Evolutionary conservation across 441 rosid genomes (phyloP).

Genomic region (Melianthus villosus): DNA sequence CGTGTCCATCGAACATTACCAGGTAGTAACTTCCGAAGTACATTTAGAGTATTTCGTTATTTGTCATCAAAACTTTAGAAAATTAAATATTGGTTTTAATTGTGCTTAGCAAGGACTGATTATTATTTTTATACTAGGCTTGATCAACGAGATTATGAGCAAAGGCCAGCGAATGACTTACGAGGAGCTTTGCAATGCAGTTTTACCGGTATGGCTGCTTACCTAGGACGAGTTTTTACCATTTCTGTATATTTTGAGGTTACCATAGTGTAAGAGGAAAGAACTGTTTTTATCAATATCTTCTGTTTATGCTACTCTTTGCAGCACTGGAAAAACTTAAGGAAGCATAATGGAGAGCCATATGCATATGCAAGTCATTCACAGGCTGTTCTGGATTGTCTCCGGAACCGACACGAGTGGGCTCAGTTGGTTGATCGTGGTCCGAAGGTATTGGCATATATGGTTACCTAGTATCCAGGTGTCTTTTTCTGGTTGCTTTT

Average conservation of each 20-base stretch:
- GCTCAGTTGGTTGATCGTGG: conserved; percentile 81
- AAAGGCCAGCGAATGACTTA: conserved; percentile 82
- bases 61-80: background rate
- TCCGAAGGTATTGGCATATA: too few relatives aligned
- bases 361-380: conserved; percentile 95
- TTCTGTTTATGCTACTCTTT: conserved; percentile 12
- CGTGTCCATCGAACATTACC: conserved; percentile 70
- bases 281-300: background rate
- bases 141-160: conserved; percentile 87
- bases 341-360: conserved; percentile 96
- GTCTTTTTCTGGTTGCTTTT: background rate
- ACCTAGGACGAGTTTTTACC: too few relatives aligned
- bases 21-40: conserved; percentile 18
- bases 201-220: conserved; percentile 50
- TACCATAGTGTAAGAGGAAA: conserved; percentile 2
- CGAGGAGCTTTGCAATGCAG: conserved; percentile 90
- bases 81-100: background rate
- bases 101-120: background rate
- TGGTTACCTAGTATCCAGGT: too few relatives aligned
- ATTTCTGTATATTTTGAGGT: conserved; percentile 4
- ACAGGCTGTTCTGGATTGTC: conserved; percentile 96
- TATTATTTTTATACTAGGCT: conserved; percentile 19
- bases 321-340: conserved; percentile 91
- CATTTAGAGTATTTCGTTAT: background rate
- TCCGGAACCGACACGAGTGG: conserved; percentile 94